Conservation (phyloP, 768 basidiomycete species). For the Lyophyllum atratum region DNA sequence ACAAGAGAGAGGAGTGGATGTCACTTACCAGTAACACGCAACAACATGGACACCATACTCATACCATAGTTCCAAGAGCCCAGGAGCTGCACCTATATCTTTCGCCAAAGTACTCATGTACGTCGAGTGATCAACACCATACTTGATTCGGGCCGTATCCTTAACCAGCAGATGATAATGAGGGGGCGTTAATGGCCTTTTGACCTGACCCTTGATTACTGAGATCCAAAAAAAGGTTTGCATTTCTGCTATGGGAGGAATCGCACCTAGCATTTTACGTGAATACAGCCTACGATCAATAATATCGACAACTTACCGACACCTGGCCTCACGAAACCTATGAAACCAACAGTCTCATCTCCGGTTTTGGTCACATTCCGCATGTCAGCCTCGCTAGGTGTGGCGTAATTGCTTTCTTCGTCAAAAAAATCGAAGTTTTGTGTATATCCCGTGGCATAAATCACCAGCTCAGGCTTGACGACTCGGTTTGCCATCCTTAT, state of each 20-base stretch:
- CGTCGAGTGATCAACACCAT: slow-evolving; percentile 59
- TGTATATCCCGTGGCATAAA: slow-evolving; percentile 51
- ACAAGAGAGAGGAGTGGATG: background rate
- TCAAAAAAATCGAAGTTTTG: slow-evolving; percentile 46
- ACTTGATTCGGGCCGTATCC: slow-evolving; percentile 53
- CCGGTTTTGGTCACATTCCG: slow-evolving; percentile 43
- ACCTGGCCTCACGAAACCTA: slow-evolving; percentile 59
- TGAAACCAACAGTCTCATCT: slow-evolving; percentile 51
- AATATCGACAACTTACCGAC: slow-evolving; percentile 40
- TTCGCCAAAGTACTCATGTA: slow-evolving; percentile 60
- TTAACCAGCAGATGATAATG: slow-evolving; percentile 57
- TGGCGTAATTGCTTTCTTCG: slow-evolving; percentile 37
- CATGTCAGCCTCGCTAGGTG: slow-evolving; percentile 42
- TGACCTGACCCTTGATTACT: slow-evolving; percentile 43
- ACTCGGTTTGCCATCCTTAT: slow-evolving; percentile 38
- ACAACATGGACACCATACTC: slow-evolving; percentile 52
- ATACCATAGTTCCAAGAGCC: slow-evolving; percentile 45
- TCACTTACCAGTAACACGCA: slow-evolving; percentile 53
- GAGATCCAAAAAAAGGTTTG: slow-evolving; percentile 61
- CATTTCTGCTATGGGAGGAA: slow-evolving; percentile 62
- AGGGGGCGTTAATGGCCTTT: slow-evolving; percentile 42
- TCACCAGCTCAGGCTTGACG: slow-evolving; percentile 48
- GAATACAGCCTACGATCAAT: slow-evolving; percentile 10
- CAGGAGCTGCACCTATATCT: slow-evolving; percentile 57
- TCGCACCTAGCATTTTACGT: slow-evolving; percentile 41